Conservation (phyloP, 1,284 basidiomycete genomes). For the Ustanciosporium gigantosporum region DNA sequence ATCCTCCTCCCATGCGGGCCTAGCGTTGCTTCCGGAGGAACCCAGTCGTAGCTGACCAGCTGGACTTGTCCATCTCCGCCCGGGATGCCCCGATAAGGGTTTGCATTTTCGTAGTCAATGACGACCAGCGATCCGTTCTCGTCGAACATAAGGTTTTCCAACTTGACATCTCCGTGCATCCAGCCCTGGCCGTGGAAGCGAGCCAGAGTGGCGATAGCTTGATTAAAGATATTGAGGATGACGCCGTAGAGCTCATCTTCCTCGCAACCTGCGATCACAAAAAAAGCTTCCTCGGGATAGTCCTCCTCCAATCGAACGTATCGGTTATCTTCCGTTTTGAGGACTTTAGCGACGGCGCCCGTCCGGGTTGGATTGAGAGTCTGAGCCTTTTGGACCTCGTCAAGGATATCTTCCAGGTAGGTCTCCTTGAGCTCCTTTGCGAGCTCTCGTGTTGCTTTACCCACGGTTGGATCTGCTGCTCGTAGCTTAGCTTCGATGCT, state of each 20-base stretch:
- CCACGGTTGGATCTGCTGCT: slow-evolving; percentile 38
- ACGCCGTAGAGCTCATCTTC: slow-evolving; percentile 53
- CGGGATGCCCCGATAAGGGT: slow-evolving; percentile 52
- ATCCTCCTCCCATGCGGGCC: slow-evolving; percentile 50
- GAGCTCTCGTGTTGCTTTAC: slow-evolving; percentile 13
- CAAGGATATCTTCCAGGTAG: slow-evolving; percentile 56
- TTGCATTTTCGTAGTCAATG: slow-evolving; percentile 59
- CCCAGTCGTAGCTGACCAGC: slow-evolving; percentile 57
- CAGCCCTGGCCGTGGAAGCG: slow-evolving; percentile 54
- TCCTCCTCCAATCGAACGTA: slow-evolving; percentile 57
- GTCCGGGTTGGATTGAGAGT: slow-evolving; percentile 46
- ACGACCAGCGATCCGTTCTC: slow-evolving; percentile 43
- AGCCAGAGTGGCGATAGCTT: slow-evolving; percentile 44
- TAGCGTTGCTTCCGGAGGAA: slow-evolving; percentile 52
- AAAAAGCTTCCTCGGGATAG: slow-evolving; percentile 59
- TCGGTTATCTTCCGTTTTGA: slow-evolving; percentile 52
- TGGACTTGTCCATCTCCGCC: slow-evolving; percentile 53
- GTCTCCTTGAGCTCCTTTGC: slow-evolving; percentile 41
- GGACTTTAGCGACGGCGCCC: slow-evolving; percentile 33
- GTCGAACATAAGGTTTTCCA: slow-evolving; percentile 60
- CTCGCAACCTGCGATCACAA: slow-evolving; percentile 57
- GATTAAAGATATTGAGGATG: slow-evolving; percentile 46
- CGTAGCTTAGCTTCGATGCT: slow-evolving; percentile 55
- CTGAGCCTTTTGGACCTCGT: slow-evolving; percentile 58
- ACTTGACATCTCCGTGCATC: slow-evolving; percentile 59